Conservation (phyloP, 768 basidiomycete genomes). For the Lentinula edodes region DNA sequence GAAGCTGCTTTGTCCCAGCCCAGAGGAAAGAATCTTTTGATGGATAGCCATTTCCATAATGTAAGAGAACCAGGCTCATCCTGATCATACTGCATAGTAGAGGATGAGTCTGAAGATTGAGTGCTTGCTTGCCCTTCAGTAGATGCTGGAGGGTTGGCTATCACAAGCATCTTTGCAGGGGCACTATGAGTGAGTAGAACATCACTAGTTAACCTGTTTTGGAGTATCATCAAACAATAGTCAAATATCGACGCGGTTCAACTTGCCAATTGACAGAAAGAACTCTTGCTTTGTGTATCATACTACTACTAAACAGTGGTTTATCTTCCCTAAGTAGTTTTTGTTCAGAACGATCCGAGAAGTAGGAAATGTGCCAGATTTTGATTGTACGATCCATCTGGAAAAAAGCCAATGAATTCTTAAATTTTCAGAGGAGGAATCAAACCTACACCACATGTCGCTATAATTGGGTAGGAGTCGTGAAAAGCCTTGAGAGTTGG, state of each 20-base stretch:
- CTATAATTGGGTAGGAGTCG: conserved; percentile 54
- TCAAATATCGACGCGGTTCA: background rate
- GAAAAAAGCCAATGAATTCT: background rate
- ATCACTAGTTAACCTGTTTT: conserved; percentile 50
- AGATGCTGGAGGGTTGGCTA: background rate
- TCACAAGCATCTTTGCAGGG: conserved; percentile 38
- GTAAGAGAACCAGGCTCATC: conserved; percentile 45
- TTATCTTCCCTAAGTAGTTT: conserved; percentile 55
- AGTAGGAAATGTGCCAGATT: conserved; percentile 60
- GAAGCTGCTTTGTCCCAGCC: conserved; percentile 17
- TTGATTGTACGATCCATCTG: conserved; percentile 73
- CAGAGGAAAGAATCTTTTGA: conserved; percentile 60
- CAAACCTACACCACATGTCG: conserved; percentile 67
- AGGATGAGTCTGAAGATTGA: background rate
- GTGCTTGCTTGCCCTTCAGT: background rate
- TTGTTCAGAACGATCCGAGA: conserved; percentile 17
- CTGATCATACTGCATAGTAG: conserved; percentile 8
- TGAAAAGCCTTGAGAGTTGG: conserved; percentile 55
- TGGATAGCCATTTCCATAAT: conserved; percentile 66
- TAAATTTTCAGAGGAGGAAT: background rate
- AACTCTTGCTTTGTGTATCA: conserved; percentile 61
- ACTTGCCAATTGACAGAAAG: conserved; percentile 59
- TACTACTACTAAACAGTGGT: conserved; percentile 60
- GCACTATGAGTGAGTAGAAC: conserved; percentile 49
- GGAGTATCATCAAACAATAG: background rate